phyloP scores from a whole-genome alignment of 805 yeast species.

The Brettanomyces nanus region DNA sequence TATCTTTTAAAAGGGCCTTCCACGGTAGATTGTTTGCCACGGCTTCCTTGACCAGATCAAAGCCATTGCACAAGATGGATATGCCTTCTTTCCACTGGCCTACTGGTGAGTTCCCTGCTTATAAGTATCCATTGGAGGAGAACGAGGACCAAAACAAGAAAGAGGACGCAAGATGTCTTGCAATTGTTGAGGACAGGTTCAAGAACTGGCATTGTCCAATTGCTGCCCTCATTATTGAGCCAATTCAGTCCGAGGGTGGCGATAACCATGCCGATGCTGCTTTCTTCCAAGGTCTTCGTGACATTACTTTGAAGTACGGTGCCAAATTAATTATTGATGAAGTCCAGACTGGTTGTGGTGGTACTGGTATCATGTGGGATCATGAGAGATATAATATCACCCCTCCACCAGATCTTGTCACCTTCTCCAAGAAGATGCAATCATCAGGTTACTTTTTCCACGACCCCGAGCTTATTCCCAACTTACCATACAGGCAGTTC shows the following conservation, averaged over 20 bases:
- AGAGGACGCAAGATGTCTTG: conserved; percentile 79
- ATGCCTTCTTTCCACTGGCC: conserved; percentile 97
- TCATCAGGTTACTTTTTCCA: conserved; percentile 82
- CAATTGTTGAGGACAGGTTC: conserved; percentile 64
- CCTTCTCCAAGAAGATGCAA: conserved; percentile 85
- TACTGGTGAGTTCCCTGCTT: conserved; percentile 79
- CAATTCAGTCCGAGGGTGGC: conserved; percentile 89
- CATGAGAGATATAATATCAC: conserved; percentile 76
- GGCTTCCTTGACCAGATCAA: conserved; percentile 85
- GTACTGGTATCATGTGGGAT: conserved; percentile 81
- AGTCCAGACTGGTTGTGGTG: conserved; percentile 88
- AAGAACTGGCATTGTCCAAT: conserved; percentile 65
- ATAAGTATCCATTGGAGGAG: conserved; percentile 71
- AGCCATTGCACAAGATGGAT: conserved; percentile 89
- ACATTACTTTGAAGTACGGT: conserved; percentile 60
- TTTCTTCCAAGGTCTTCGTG: conserved; percentile 79
- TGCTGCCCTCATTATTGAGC: conserved; percentile 87
- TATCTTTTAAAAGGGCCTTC: conserved; percentile 84
- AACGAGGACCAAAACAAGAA: conserved; percentile 70
- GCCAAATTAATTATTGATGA: conserved; percentile 74
- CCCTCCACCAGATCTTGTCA: conserved; percentile 75
- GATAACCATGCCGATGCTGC: conserved; percentile 75
- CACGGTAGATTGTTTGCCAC: conserved; percentile 94
- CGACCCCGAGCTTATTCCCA: conserved; percentile 65
- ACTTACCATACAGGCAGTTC: conserved; percentile 79